Conservation (phyloP, 2,329 filamentous ascomycete genomes). For the Cladosporium austrohemisphaericum region DNA sequence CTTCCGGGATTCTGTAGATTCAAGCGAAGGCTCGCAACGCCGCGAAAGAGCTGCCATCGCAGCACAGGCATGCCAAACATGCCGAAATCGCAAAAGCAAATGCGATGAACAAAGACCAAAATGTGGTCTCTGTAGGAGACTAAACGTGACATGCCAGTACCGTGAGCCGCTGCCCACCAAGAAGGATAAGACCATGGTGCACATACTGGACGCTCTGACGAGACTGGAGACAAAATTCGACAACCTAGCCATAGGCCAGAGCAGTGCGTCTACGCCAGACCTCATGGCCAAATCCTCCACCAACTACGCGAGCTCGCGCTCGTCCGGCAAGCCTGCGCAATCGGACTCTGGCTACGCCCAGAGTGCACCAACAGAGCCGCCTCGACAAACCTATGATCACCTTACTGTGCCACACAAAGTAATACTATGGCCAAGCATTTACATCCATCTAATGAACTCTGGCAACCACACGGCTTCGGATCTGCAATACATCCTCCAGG, state of each 20-base stretch:
- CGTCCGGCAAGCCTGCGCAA: neutral
- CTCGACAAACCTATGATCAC: slow-evolving; percentile 23
- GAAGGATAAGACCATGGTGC: slow-evolving; percentile 60
- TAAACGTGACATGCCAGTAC: slow-evolving; percentile 58
- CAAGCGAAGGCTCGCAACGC: slow-evolving; percentile 13
- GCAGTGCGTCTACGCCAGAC: slow-evolving; percentile 9
- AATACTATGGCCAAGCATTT: slow-evolving; percentile 45
- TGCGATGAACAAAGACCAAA: slow-evolving; percentile 62
- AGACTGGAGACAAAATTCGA: slow-evolving; percentile 57
- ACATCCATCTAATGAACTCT: slow-evolving; percentile 35
- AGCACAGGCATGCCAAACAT: slow-evolving; percentile 14
- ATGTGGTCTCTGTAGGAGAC: slow-evolving; percentile 56
- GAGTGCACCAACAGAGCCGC: neutral
- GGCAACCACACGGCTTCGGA: slow-evolving; percentile 33
- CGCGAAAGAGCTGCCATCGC: slow-evolving; percentile 13
- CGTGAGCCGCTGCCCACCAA: slow-evolving; percentile 60
- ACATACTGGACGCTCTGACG: slow-evolving; percentile 57
- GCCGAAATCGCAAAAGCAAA: slow-evolving; percentile 52
- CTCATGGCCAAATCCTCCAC: neutral
- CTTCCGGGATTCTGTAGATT: slow-evolving; percentile 7
- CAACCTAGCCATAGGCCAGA: slow-evolving; percentile 26
- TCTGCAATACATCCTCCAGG: slow-evolving; percentile 35
- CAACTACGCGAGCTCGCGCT: slow-evolving; percentile 5
- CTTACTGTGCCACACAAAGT: slow-evolving; percentile 49
- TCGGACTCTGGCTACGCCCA: neutral